A percentile compares a stretch with the other conserved stretches of the same genome.
Conservation (phyloP, 129 eudicot genomes). For the Dittrichia graveolens region DNA sequence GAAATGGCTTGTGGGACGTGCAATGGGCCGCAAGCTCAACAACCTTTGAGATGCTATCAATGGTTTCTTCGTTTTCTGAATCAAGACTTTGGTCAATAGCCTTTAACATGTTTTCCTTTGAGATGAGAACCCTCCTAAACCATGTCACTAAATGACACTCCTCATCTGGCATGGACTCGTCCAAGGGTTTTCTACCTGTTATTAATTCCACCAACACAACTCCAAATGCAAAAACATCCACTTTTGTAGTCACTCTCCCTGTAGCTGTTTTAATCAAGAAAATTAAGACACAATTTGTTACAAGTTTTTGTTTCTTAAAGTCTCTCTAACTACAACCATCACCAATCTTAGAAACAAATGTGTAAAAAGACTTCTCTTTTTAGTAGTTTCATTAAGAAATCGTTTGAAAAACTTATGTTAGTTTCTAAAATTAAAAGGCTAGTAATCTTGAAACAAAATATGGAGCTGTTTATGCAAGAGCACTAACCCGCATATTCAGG, state of each 20-base stretch:
- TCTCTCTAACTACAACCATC: neutral
- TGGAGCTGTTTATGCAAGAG: no score
- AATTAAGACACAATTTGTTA: neutral
- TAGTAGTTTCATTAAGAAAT: neutral
- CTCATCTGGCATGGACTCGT: conserved; percentile 51
- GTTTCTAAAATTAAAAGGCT: neutral
- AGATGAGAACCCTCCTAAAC: conserved; percentile 52
- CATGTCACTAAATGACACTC: conserved; percentile 59
- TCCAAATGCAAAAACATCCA: conserved; percentile 61
- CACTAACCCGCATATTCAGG: conserved; percentile 61
- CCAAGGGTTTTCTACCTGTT: conserved; percentile 59
- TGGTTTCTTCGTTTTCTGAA: conserved; percentile 53
- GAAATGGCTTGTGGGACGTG: conserved; percentile 58
- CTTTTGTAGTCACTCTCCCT: conserved; percentile 65
- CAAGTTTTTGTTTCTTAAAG: neutral
- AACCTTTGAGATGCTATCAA: conserved; percentile 51
- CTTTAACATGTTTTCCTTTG: conserved; percentile 49
- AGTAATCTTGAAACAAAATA: conserved; percentile 2
- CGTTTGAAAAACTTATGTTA: no score
- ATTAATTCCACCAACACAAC: conserved; percentile 64
- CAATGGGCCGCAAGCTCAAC: conserved; percentile 72
- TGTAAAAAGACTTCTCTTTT: neutral
- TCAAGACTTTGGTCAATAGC: conserved; percentile 53
- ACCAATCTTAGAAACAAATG: conserved; percentile 11
- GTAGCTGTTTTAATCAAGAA: conserved; percentile 43